Percentiles rank a stretch among this genome's conserved stretches.
These are phyloP conservation scores for Russula virescens DNA, from an alignment of 768 basidiomycete genomes.

Conservation along the genomic window DNA sequence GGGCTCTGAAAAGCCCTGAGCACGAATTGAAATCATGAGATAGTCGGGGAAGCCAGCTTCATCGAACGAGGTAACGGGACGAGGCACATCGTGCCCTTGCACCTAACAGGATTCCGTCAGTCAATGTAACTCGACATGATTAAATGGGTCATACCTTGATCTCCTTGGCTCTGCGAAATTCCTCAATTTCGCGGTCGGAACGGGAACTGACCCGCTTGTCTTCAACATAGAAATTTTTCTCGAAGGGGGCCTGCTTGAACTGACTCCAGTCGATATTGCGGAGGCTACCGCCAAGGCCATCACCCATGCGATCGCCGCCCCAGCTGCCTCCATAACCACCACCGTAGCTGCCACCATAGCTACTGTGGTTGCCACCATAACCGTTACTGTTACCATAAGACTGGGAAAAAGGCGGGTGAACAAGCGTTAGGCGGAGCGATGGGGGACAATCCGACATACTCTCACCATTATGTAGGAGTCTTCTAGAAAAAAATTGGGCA, in stretches of 20 bases:
- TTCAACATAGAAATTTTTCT: slow-evolving; percentile 97
- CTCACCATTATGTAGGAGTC: slow-evolving; percentile 26
- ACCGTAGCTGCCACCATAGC: slow-evolving; percentile 35
- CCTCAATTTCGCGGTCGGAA: slow-evolving; percentile 81
- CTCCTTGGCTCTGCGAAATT: slow-evolving; percentile 77
- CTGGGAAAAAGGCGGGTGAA: slow-evolving; percentile 20
- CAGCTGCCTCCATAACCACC: slow-evolving; percentile 49
- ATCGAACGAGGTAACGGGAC: slow-evolving; percentile 88
- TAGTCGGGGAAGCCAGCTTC: slow-evolving; percentile 97
- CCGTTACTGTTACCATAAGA: slow-evolving; percentile 35
- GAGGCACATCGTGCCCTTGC: slow-evolving; percentile 81
- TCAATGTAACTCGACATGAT: background rate
- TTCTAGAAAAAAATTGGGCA: background rate
- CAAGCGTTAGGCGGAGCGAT: background rate
- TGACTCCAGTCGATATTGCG: slow-evolving; percentile 80
- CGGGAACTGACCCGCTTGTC: slow-evolving; percentile 76
- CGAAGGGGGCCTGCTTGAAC: slow-evolving; percentile 74
- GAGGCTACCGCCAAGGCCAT: slow-evolving; percentile 74
- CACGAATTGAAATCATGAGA: slow-evolving; percentile 86
- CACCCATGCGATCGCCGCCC: slow-evolving; percentile 65
- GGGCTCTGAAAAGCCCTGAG: slow-evolving; percentile 86
- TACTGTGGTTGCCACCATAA: slow-evolving; percentile 30
- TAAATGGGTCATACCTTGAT: slow-evolving; percentile 56
- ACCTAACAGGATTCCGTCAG: slow-evolving; percentile 45
- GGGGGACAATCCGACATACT: slow-evolving; percentile 19